phyloP scores from a whole-genome alignment of 78 protist genomes.

The Dictyostelium purpureum region DNA sequence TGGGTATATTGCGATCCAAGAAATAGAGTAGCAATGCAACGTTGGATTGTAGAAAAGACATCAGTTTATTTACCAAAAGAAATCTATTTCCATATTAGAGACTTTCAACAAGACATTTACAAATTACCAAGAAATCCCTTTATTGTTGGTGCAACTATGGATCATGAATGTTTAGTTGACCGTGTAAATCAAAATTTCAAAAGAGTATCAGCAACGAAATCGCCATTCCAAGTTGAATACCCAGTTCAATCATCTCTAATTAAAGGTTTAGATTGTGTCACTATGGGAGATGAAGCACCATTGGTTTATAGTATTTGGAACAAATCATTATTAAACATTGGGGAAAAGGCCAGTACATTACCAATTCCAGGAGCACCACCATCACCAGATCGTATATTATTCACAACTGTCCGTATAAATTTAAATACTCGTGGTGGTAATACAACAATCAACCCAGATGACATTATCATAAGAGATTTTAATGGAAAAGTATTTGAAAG shows the following conservation, averaged over 20 bases:
- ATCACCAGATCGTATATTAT: constrained; percentile 41
- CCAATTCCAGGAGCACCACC: background rate
- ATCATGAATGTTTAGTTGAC: constrained; percentile 47
- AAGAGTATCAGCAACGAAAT: constrained; percentile 3
- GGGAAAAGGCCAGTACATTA: background rate
- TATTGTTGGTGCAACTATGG: constrained; percentile 1
- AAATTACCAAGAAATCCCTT: constrained; percentile 41
- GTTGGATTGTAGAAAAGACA: background rate
- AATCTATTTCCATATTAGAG: constrained; percentile 17
- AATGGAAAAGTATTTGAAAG: constrained; percentile 7
- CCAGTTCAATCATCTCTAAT: constrained; percentile 52
- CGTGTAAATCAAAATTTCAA: constrained; percentile 58
- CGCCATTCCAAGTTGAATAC: constrained; percentile 37
- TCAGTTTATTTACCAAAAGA: background rate
- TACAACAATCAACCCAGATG: background rate
- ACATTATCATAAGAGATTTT: constrained; percentile 25
- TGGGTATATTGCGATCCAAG: constrained; percentile 35
- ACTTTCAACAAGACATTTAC: constrained; percentile 2
- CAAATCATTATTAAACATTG: constrained; percentile 30
- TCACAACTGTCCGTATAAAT: constrained; percentile 11
- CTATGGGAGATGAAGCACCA: constrained; percentile 44
- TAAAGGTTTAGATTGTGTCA: constrained; percentile 50
- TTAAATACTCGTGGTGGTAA: constrained; percentile 60
- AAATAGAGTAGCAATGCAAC: constrained; percentile 39
- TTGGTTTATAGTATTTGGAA: constrained; percentile 43